Base-by-base conservation (phyloP, 768 basidiomycete genomes). In the Atractiella rhizophila region DNA sequence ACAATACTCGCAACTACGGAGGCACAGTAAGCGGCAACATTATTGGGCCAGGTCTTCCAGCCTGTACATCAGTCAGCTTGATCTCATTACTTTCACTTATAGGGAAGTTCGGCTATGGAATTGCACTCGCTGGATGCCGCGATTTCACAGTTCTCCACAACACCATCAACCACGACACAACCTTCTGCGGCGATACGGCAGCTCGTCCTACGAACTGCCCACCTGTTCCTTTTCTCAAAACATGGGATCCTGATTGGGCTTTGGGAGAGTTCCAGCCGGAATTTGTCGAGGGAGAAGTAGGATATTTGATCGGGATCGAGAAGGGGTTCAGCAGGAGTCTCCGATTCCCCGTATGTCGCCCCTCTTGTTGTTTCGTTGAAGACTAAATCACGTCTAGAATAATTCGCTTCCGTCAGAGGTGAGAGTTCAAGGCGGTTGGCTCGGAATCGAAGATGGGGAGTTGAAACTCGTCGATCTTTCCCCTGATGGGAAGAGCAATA, bases 81-180 rank as follows among this genome's bases (percentile, higher is more conserved):
- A 44, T 57, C 27, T 62, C 62, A 1, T 47, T n/a, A n/a, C n/a
- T n/a, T n/a, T n/a, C n/a, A n/a, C n/a, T n/a, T n/a, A n/a, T 54
- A n/a, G 59, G 60, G 30, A 59, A 59, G 52, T 48, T 55, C 27
- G 63, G 63, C 5, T 64, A 59, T 44, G 62, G 59, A 9, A 60
- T 64, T 39, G 60, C 60, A 4, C 56, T 58, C 11, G 56, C 58
- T 2, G 60, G 61, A 4, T 47, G 58, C 31, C 49, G 53, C 7
- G 48, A 54, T 18, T 63, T 57, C 43, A 61, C 51, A 10, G 54
- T 62, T 12, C 43, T 50, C n/a, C 61, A 60, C 27, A 64, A 64
- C 47, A 42, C 21, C 3, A 19, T 53, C 38, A 13, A 40, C 18
- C 26, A 36, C 0, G 35, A 29, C 15, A 51, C 50, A 0, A 27